Base-by-base conservation (phyloP, 768 basidiomycete genomes). In the Lentinus tigrinus region DNA sequence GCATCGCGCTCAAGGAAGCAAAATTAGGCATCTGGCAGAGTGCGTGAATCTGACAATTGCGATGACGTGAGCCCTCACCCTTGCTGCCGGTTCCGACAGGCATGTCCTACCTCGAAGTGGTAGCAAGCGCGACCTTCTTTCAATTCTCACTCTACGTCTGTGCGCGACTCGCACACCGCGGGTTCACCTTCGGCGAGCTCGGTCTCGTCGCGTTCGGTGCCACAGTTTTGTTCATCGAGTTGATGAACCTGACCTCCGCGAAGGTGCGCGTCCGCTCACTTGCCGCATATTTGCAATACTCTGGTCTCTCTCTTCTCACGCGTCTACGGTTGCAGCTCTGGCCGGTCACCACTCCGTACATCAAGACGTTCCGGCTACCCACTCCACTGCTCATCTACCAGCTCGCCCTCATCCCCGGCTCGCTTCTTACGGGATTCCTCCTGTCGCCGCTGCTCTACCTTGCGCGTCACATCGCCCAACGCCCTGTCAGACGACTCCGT, bases 151-250 rank as follows among this genome's bases (percentile, higher is more conserved):
- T 98, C 46, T 99, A 98, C 71, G 79, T 90, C 47, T 90, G 91
- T 40, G 80, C 97, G 40, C 84, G 97, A 23, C 79, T 99, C 43
- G 95, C 95, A 4, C 90, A 97, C 65, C 84, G 90, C n/a, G 92
- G 91, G 11, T 95, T 98, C 73, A 98, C 95, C 0, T 81, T 99
- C 1, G 97, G 97, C 31, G 97, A 99, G 70, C 81, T 98, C 17
- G 89, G 88, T 24, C 74, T 98, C 24, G 91, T 96, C 17, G 89
- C 88, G 43, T 92, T 93, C 63, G 93, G 94, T 40, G 94, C 91
- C 5, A 90, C 94, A 2, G 87, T 87, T 0, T 70, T 98, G 23
- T 88, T 86, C 64, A 87, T 94, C 78, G 96, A 98, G 71, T 80
- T 91, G 34, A 76, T 94, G 60, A 91, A 92, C 64, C 69, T 98